Conservation (phyloP, 2,329 filamentous ascomycete species). For the Fusarium annulatum region DNA sequence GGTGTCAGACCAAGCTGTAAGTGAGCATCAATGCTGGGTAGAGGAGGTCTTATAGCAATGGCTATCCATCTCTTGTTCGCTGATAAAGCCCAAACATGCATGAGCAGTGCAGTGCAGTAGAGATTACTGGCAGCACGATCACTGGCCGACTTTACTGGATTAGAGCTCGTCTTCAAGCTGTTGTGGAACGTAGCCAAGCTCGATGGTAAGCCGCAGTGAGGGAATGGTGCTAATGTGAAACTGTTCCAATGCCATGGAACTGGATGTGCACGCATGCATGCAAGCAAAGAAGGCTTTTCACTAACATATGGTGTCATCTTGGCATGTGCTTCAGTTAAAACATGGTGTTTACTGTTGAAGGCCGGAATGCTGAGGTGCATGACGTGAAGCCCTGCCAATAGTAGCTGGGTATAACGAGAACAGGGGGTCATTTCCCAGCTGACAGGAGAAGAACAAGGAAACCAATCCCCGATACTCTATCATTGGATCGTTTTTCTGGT, state of each 20-base stretch:
- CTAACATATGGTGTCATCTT: not conserved
- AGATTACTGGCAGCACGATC: not conserved
- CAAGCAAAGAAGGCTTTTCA: constrained; percentile 1
- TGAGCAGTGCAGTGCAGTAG: not conserved
- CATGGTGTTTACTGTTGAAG: not conserved
- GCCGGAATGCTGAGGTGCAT: not conserved
- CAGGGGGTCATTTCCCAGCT: not conserved
- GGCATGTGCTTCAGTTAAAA: not conserved
- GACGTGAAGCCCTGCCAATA: not conserved
- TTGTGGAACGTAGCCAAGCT: constrained; percentile 30
- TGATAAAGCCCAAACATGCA: not conserved
- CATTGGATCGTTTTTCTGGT: not conserved
- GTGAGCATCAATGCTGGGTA: not conserved
- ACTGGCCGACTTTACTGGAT: not conserved
- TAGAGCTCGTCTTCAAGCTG: constrained; percentile 6
- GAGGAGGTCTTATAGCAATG: not conserved
- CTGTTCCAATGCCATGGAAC: constrained; percentile 28
- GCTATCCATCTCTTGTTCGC: too few species aligned
- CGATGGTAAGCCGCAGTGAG: constrained; percentile 6
- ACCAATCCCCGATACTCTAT: not conserved
- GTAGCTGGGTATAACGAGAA: not conserved
- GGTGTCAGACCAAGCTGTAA: not conserved
- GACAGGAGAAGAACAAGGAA: not conserved
- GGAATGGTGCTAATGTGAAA: constrained; percentile 9
- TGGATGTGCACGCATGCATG: constrained; percentile 6